A percentile compares a stretch with the other conserved stretches of the same genome.
These are phyloP conservation scores for Vigna radiata DNA, from an alignment of 306 rosid genomes.

Conservation along the genomic window DNA sequence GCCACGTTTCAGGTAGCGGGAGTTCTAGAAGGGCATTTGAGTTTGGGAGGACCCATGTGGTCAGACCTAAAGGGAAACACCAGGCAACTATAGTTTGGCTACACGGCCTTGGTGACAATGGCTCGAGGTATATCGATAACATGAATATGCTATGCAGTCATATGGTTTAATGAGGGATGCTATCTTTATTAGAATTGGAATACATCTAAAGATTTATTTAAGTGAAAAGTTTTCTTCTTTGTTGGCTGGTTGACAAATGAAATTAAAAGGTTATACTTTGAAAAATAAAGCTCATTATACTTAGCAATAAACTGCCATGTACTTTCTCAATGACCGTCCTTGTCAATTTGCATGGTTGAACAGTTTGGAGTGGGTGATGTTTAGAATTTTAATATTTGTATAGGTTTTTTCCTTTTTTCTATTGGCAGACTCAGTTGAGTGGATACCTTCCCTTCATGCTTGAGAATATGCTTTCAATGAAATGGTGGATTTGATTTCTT, in stretches of 20 bases:
- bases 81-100: slow-evolving; percentile 96
- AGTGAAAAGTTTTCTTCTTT: slow-evolving; percentile 26
- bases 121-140: slow-evolving; percentile 68
- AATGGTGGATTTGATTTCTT: slow-evolving; percentile 54
- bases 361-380: slow-evolving; percentile 42
- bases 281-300: slow-evolving; percentile 11
- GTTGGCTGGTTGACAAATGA: slow-evolving; percentile 35
- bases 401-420: slow-evolving; percentile 50
- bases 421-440: slow-evolving; percentile 43
- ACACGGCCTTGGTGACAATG: slow-evolving; percentile 93
- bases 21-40: slow-evolving; percentile 69
- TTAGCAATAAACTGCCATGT: slow-evolving; percentile 31
- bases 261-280: slow-evolving; percentile 25
- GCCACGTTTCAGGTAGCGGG: slow-evolving; percentile 71
- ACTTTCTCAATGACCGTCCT: slow-evolving; percentile 43
- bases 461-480: slow-evolving; percentile 55
- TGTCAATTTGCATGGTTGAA: slow-evolving; percentile 63
- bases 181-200: slow-evolving; percentile 18
- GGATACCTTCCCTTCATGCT: slow-evolving; percentile 51
- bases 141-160: slow-evolving; percentile 31
- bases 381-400: slow-evolving; percentile 46
- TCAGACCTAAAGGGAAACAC: slow-evolving; percentile 87
- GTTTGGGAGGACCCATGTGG: slow-evolving; percentile 95
- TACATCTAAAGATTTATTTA: slow-evolving; percentile 22
- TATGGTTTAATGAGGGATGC: slow-evolving; percentile 25